These are phyloP conservation scores for Centrapalus pauciflorus DNA, from an alignment of 129 eudicot species.

Conservation along the genomic window DNA sequence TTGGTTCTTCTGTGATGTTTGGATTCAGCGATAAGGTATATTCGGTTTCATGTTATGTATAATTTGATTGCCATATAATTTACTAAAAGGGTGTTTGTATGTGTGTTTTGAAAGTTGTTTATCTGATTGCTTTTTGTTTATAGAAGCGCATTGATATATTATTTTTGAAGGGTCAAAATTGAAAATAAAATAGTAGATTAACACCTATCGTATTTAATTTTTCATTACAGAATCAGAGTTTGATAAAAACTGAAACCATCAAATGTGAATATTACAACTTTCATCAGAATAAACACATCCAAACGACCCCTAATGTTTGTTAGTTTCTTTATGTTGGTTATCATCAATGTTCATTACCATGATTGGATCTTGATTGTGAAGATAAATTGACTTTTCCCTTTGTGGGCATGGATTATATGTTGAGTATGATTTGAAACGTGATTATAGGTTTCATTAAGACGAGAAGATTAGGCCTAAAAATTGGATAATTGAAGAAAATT, in stretches of 20 bases:
- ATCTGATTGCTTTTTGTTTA: too few relatives aligned
- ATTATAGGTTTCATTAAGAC: background rate
- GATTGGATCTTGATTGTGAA: background rate
- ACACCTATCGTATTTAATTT: too few relatives aligned
- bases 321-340: background rate
- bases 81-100: too few relatives aligned
- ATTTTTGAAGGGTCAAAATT: too few relatives aligned
- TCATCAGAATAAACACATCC: too few relatives aligned
- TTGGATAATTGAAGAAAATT: background rate
- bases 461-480: background rate
- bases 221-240: too few relatives aligned
- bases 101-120: too few relatives aligned
- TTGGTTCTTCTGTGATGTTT: conserved; percentile 96
- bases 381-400: background rate
- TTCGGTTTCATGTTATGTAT: background rate
- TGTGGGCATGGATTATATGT: background rate
- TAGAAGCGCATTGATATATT: too few relatives aligned
- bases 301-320: too few relatives aligned
- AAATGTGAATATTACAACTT: too few relatives aligned
- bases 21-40: conserved; percentile 99
- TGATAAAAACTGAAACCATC: too few relatives aligned
- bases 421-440: background rate
- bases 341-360: background rate
- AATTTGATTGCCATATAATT: background rate
- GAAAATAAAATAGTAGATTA: too few relatives aligned